A percentile compares a stretch with the other conserved stretches of the same genome.
Evolutionary conservation across 2,329 filamentous ascomycete species (phyloP).

Genomic region (Diaporthe sp.): DNA sequence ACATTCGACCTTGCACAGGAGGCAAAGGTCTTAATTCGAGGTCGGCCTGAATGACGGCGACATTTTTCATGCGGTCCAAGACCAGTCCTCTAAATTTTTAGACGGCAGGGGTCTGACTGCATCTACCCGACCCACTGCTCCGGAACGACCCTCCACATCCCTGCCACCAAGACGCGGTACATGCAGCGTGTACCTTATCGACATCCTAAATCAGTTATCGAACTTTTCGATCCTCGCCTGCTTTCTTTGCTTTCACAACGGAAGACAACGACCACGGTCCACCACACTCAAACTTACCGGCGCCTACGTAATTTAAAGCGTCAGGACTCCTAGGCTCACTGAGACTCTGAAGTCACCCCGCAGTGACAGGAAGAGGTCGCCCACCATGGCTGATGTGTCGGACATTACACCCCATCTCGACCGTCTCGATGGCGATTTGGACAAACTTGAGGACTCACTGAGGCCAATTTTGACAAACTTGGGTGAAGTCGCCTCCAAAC

Average conservation of each 20-base stretch:
- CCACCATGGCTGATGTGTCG: slow-evolving; percentile 57
- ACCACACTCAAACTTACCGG: neutral
- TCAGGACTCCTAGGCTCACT: neutral
- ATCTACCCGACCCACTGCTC: slow-evolving; percentile 14
- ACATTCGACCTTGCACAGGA: slow-evolving; percentile 10
- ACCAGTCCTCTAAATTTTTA: slow-evolving; percentile 35
- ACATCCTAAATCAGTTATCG: neutral
- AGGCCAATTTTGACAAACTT: slow-evolving; percentile 79
- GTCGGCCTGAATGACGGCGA: slow-evolving; percentile 38
- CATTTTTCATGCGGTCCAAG: slow-evolving; percentile 36
- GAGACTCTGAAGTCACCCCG: neutral
- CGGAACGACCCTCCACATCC: slow-evolving; percentile 27
- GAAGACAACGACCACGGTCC: neutral
- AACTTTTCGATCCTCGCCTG: neutral
- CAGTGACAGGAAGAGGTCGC: neutral
- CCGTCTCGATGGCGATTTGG: slow-evolving; percentile 82
- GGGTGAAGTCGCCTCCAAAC: slow-evolving; percentile 77
- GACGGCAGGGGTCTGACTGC: slow-evolving; percentile 13
- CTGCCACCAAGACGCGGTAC: neutral
- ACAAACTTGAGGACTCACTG: slow-evolving; percentile 81
- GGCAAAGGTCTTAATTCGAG: slow-evolving; percentile 10
- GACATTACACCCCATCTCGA: slow-evolving; percentile 78
- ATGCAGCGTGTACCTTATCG: slow-evolving; percentile 1
- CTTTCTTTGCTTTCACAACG: neutral
- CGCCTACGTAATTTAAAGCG: neutral